Base-by-base conservation (phyloP, 1,139 yeast genomes). In the Kazachstania sp. region DNA sequence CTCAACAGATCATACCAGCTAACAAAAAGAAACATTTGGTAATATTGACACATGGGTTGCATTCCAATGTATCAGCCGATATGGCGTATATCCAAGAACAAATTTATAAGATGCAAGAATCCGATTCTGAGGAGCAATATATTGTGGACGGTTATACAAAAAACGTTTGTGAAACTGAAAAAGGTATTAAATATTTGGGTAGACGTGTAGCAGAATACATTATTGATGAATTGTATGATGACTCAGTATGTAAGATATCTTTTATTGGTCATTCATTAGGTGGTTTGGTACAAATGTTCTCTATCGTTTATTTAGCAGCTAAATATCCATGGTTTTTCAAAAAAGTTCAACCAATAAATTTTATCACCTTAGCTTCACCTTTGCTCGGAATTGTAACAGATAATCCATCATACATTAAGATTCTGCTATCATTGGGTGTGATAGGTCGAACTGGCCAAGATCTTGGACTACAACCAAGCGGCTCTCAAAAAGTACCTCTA, bases 401-500 rank as follows among this genome's bases (percentile, higher is more conserved):
- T 59, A 92, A 90, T 61, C 97, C 98, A 0, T 79, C 83, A 1
- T 88, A 85, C 60, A 83, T 94, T 26, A 88, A 86, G 59, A 68
- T 88, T 45, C 92, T 94, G 0, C 70, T 94, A 18, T 86, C 84
- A 64, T 83, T 90, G 39, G 99, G 99, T 0, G 76, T 90, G 43
- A 94, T 87, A 4, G 99, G 99, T 0, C 83, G 80, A 58, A 84
- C 97, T 0, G 99, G 99, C 0, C 94, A 86, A 59, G 98, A 94
- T 61, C 67, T 94, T 51, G 95, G 95, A 0, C 71, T 94, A 12
- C 65, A 67, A 41, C 55, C 56, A 8, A 54, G 51, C n/a, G 19
- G 55, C 9, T 56, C 54, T 4, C 53, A 54, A 2, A 65, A 58
- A 23, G 71, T 70, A 48, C 97, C 98, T 0, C 65, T 94, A 42